Evolutionary conservation across 192 early-diverging fungal genomes (phyloP), one percentile per base, ranked within the genome.

Genomic region (Podila clonocystis): DNA sequence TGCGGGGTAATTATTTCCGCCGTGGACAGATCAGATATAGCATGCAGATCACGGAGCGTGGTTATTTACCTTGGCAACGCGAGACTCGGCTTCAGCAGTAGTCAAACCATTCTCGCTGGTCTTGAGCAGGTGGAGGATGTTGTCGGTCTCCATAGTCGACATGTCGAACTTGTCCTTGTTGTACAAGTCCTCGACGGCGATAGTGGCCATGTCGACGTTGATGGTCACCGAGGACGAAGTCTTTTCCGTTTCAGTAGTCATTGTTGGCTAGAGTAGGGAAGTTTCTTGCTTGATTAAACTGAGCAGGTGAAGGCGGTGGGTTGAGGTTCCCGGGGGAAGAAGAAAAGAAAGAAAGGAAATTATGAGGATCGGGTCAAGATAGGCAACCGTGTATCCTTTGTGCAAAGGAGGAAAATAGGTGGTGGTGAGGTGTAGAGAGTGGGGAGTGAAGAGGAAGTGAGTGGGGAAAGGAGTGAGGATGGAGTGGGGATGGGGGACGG

Each of bases 141-240:
- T 87, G 50, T 85, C 88, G 66, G 90, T 91, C 67, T 92, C 91
- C 92, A 93, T 92, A 59, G 92, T 93, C 50, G 91, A 91, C 63
- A 93, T 85, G 73, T 93, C 92, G 69, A 89, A 91, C 86, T 92
- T 93, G 29, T 93, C 92, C 87, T 93, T 93, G 86, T 93, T 89
- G 84, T 93, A 93, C 55, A 93, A 87, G 79, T 93, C 92, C 68
- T 91, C 84, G 28, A 90, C 89, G 38, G 89, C 89, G 82, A 93
- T 82, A 13, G 88, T 89, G 67, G 80, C 85, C 26, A 87, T 79
- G 75, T 89, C 87, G 65, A 67, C 75, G 49, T 87, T 86, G 77
- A 88, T 85, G 69, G 89, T 85, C 30, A 88, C 72, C 19, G 73
- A 45, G 8, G 67, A 60, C 29, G 67, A 31, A 33, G 30, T 45